Conservation (phyloP, 805 yeast species). For the Limtongia smithiae region DNA sequence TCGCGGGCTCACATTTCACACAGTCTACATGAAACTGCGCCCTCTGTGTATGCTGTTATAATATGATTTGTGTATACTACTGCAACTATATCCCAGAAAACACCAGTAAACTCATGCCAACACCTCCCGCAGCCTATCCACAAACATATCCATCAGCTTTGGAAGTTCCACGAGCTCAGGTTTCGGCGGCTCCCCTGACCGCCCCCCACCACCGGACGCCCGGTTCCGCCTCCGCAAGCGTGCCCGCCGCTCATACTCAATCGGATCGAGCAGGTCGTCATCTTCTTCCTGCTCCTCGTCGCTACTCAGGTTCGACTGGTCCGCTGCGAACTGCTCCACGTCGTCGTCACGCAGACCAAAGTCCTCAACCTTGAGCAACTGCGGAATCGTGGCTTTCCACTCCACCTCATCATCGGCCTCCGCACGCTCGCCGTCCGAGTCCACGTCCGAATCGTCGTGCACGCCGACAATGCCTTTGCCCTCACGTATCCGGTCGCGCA, state of each 20-base stretch:
- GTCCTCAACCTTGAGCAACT: slow-evolving; percentile 44
- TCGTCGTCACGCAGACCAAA: slow-evolving; percentile 52
- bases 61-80: too few relatives aligned
- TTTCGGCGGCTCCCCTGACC: slow-evolving; percentile 26
- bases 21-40: too few relatives aligned
- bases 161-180: slow-evolving; percentile 24
- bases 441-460: slow-evolving; percentile 30
- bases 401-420: slow-evolving; percentile 38
- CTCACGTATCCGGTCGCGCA: slow-evolving; percentile 23
- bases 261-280: slow-evolving; percentile 34
- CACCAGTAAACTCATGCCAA: slow-evolving; percentile 23
- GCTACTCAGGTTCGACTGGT: slow-evolving; percentile 34
- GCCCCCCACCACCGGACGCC: slow-evolving; percentile 21
- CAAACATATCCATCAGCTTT: slow-evolving; percentile 21
- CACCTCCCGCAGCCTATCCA: slow-evolving; percentile 29
- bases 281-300: slow-evolving; percentile 38
- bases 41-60: too few relatives aligned
- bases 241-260: slow-evolving; percentile 33
- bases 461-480: slow-evolving; percentile 27
- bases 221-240: slow-evolving; percentile 29
- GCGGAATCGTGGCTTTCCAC: slow-evolving; percentile 46
- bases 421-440: slow-evolving; percentile 27
- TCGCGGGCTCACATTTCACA: too few relatives aligned
- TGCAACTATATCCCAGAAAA: too few relatives aligned
- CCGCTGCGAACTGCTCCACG: slow-evolving; percentile 41